Evolutionary conservation across 345 rosid species (phyloP), one percentile per base, ranked within the genome.

Genomic region (Populus euphratica): DNA sequence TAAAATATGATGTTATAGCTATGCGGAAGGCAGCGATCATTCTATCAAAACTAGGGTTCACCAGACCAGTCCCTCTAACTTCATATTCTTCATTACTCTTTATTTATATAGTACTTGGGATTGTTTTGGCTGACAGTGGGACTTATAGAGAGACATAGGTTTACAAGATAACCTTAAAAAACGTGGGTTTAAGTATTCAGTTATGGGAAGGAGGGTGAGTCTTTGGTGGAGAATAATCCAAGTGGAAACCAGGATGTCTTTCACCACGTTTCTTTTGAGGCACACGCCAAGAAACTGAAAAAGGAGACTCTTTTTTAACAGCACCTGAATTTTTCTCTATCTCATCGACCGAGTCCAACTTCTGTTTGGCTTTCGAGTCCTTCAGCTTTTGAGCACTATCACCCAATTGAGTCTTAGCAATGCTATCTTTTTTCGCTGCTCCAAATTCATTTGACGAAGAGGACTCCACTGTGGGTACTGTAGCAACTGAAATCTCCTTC

Each of bases 171-270:
- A n/a, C 29, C 64, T 23, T 9, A n/a, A 59, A 23, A 10, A 59
- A 23, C 18, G 18, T 43, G 47, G 52, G 23, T 12, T 9, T n/a
- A 23, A n/a, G 29, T 10, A 0, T 23, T 85, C 86, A 92, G 82
- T 92, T 92, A 80, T 92, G 97, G 62, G 90, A 87, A 77, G 97
- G 97, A 31, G 97, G 97, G 73, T 92, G 97, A 16, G 91, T 92
- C 73, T 87, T 89, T 18, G 97, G 97, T 38, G 90, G 91, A 76
- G 89, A 73, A 81, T 92, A 92, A 63, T 92, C 97, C 41, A 91
- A 85, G 80, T 84, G 87, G 77, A 92, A 92, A 70, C 83, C 89
- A n/a, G 94, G 94, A 52, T 85, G 84, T 70, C 87, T 86, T 38
- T 81, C 87, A 6, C 82, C 86, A 6, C 72, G 85, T 76, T 89